Base-by-base conservation (phyloP, 1,284 basidiomycete species). In the Boletellus deceptivus region DNA sequence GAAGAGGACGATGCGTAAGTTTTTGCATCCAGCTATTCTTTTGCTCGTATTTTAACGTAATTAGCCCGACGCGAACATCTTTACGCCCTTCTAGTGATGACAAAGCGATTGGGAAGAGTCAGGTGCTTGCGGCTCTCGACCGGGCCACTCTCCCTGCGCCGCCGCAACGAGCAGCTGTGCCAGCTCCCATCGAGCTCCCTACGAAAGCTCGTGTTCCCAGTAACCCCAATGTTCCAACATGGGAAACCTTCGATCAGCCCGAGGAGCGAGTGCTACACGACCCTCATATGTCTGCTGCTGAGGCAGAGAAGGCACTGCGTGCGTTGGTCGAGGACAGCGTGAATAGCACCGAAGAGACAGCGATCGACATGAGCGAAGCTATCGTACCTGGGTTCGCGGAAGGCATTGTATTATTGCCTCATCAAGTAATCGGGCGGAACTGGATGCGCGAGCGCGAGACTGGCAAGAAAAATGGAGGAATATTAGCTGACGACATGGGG, bases 401-500 rank as follows among this genome's bases (percentile, higher is more conserved):
- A 14, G 78, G 77, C 14, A 78, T 95, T 36, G 74, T 64, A 40
- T 74, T 98, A 24, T 75, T 96, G 59, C 89, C 92, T 1, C 94
- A 98, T 70, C 94, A 98, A 62, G 77, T 96, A 13, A 72, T 87
- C 46, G 91, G 92, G 18, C 79, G 92, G 2, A 72, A 74, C 31
- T 98, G 94, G 93, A 95, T 98, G 92, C 77, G 76, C 29, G 82
- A 87, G 31, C 78, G 94, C 17, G 95, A 98, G 68, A 72, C 76
- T 6, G 86, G 84, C 27, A 90, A 90, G 68, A 83, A 86, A 59
- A 75, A 68, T 25, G 94, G 94, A 2, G 94, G 95, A 0, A 96
- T 97, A 60, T 74, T 97, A 10, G 93, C 94, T 0, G 93, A 96
- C 64, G 93, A 96, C 66, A 93, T 93, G 86, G 87, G 91, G 86